phyloP scores from a whole-genome alignment of 2,329 filamentous ascomycete species.

The Fusarium begoniae region DNA sequence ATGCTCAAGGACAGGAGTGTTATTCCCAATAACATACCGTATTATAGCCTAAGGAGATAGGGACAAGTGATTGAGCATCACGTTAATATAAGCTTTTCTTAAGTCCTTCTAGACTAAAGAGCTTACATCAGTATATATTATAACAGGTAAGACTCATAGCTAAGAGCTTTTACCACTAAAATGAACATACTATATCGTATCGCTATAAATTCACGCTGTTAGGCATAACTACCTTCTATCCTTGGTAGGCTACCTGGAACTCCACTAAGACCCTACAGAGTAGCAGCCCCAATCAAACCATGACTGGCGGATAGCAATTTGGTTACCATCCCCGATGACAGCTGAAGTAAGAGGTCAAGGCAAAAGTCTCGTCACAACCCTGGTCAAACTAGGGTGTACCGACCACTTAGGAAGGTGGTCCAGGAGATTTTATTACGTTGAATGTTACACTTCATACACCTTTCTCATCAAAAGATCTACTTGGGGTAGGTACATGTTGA shows the following conservation, averaged over 20 bases:
- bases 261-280: fast-evolving
- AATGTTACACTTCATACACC: fast-evolving
- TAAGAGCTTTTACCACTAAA: background rate
- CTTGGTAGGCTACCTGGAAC: too few species aligned
- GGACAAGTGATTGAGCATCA: fast-evolving
- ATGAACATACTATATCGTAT: fast-evolving
- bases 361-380: background rate
- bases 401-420: background rate
- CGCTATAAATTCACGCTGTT: background rate
- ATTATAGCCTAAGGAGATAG: background rate
- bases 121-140: background rate
- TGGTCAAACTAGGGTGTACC: background rate
- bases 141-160: background rate
- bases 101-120: background rate
- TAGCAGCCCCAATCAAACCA: background rate
- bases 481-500: background rate
- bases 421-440: background rate
- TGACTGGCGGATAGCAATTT: fast-evolving
- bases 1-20: background rate
- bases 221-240: background rate
- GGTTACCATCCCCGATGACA: background rate
- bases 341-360: background rate
- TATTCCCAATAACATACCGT: background rate
- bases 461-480: fast-evolving
- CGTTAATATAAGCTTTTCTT: background rate